Evolutionary conservation across 768 basidiomycete genomes (phyloP).

Genomic region (Termitomyces sp.): DNA sequence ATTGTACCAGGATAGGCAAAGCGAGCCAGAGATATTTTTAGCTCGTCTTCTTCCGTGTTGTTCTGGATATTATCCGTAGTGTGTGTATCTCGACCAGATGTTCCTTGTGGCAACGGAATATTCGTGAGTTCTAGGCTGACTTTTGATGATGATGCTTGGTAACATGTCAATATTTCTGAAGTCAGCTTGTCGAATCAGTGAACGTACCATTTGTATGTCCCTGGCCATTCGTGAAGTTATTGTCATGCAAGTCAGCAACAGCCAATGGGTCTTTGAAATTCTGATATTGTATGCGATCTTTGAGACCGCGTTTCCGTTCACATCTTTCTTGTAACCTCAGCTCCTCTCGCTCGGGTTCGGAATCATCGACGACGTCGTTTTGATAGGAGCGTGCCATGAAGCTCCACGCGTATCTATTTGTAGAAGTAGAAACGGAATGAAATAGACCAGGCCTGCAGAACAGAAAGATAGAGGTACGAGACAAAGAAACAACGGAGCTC

Average conservation of each 20-base stretch:
- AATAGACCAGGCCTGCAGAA: not conserved
- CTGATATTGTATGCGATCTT: not conserved
- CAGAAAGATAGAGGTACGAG: not conserved
- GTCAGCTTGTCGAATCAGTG: not conserved
- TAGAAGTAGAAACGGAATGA: not conserved
- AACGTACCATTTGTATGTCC: not conserved
- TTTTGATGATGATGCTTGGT: not conserved
- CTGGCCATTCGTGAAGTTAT: slow-evolving; percentile 6
- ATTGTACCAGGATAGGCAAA: slow-evolving; percentile 31
- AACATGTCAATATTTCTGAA: not conserved
- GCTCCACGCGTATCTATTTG: not conserved
- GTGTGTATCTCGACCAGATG: not conserved
- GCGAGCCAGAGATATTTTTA: slow-evolving; percentile 25
- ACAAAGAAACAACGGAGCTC: not conserved
- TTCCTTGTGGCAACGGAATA: not conserved
- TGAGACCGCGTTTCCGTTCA: slow-evolving; percentile 3
- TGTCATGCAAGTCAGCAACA: slow-evolving; percentile 21
- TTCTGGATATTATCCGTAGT: slow-evolving; percentile 9
- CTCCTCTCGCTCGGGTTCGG: slow-evolving; percentile 63
- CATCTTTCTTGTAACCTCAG: slow-evolving; percentile 18
- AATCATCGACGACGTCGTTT: slow-evolving; percentile 56
- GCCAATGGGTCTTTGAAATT: not conserved
- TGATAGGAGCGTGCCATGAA: slow-evolving; percentile 2
- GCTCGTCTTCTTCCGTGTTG: slow-evolving; percentile 24
- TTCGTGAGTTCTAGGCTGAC: not conserved